Base-by-base conservation (phyloP, 2,329 filamentous ascomycete genomes). In the Aureobasidium vineae region DNA sequence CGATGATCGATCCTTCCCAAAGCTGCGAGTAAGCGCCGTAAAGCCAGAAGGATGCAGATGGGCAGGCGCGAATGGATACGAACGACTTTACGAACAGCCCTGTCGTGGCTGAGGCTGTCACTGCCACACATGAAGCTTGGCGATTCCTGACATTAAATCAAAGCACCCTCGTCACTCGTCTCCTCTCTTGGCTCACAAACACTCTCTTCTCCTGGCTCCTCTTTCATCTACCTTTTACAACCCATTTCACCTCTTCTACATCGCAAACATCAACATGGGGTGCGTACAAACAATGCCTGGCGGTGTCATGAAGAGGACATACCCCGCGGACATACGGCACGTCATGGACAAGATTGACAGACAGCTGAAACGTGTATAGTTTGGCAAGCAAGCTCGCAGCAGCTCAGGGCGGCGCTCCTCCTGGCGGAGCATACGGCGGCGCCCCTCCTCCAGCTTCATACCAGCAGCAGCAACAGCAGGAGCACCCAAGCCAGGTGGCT, bases 361-460 rank as follows among this genome's bases (percentile, higher is more conserved):
- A 40, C 8, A 50, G 61, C 61, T 64, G 38, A 64, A 19, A 23
- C 43, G 31, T 54, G n/a, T 31, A 54, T 50, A 64, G 61, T 64
- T 26, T 64, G 47, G 80, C 80, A 69, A 77, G 73, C 52, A 82
- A 82, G 71, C 78, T 82, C 72, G 80, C 80, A 47, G 80, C 80
- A 60, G 75, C 79, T 50, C 75, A 77, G 68, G 75, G 75, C 65
- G 72, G 71, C 50, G 70, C 71, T 50, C 70, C 75, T 66, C 71
- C 74, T 54, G 70, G 71, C 66, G 77, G 75, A 47, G 64, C 57
- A 36, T 65, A 66, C 50, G 61, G 66, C 23, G 71, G 68, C 31
- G 75, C 74, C 67, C 74, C 76, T 70, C 73, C 76, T 16, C 63
- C 66, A 38, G 53, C 53, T 43, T 63, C 59, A 21, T 63, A 63